These are phyloP conservation scores for Trichoderma brevicompactum DNA, from an alignment of 2,329 filamentous ascomycete genomes.

Conservation along the genomic window DNA sequence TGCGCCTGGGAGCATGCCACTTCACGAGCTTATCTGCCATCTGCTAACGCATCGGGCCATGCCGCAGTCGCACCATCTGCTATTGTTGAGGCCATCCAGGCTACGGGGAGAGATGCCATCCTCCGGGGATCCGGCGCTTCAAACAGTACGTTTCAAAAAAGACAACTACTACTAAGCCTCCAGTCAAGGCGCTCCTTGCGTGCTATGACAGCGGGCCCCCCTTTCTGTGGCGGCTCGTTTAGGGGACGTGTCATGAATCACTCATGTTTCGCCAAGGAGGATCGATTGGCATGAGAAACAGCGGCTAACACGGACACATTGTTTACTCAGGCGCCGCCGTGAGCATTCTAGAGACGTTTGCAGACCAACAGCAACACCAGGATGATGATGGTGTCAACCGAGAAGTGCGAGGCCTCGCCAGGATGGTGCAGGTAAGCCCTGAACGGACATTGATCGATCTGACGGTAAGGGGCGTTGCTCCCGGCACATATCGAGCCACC, in stretches of 20 bases:
- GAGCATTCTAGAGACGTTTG: conserved; percentile 89
- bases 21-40: conserved; percentile 1
- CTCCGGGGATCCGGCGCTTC: conserved; percentile 84
- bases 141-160: conserved; percentile 62
- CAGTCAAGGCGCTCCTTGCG: neutral
- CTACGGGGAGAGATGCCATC: conserved; percentile 91
- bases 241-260: neutral
- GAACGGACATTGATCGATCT: conserved; percentile 83
- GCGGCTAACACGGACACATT: conserved; percentile 26
- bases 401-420: conserved; percentile 80
- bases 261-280: conserved; percentile 9
- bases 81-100: conserved; percentile 86
- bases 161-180: neutral
- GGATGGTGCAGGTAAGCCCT: conserved; percentile 89
- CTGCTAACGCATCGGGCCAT: conserved; percentile 27
- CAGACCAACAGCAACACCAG: conserved; percentile 58
- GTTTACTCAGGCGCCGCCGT: conserved; percentile 71
- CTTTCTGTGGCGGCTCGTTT: neutral
- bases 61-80: conserved; percentile 75
- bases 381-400: conserved; percentile 46
- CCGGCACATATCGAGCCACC: conserved; percentile 81
- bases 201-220: neutral
- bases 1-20: neutral
- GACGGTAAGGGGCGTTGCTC: conserved; percentile 78
- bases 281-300: conserved; percentile 5